These are phyloP conservation scores for Boletus vinaceobasis DNA, from an alignment of 768 basidiomycete species.

Conservation along the genomic window DNA sequence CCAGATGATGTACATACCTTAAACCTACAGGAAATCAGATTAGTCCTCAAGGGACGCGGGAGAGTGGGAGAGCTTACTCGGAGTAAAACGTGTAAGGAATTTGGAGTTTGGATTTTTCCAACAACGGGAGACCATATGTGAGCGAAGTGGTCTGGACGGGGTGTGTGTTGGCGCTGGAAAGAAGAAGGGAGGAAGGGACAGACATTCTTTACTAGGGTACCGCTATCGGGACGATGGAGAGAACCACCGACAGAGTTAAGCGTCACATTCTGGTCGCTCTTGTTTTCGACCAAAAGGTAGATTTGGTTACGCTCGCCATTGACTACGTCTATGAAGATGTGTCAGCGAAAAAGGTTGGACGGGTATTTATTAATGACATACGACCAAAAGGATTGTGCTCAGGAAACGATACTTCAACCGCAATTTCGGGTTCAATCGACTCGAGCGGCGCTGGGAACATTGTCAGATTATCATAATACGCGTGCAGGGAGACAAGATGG, in stretches of 20 bases:
- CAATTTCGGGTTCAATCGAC: constrained; percentile 51
- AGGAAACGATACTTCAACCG: constrained; percentile 54
- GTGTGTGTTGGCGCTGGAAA: neutral
- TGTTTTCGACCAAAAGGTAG: constrained; percentile 67
- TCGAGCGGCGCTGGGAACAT: constrained; percentile 26
- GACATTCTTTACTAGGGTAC: constrained; percentile 70
- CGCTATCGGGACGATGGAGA: constrained; percentile 61
- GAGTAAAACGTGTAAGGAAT: constrained; percentile 75
- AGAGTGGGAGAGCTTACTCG: constrained; percentile 54
- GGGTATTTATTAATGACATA: constrained; percentile 36
- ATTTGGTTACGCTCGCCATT: constrained; percentile 80
- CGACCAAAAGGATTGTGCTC: constrained; percentile 75
- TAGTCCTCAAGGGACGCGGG: neutral
- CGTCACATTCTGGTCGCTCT: constrained; percentile 68
- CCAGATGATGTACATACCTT: constrained; percentile 41
- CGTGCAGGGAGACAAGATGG: neutral
- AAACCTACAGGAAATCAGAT: constrained; percentile 41
- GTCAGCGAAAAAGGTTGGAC: constrained; percentile 10
- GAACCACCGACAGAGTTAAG: constrained; percentile 64
- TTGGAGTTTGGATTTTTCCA: constrained; percentile 55
- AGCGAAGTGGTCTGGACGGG: constrained; percentile 52
- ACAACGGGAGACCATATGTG: constrained; percentile 49
- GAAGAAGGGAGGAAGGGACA: constrained; percentile 14
- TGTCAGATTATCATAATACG: constrained; percentile 1
- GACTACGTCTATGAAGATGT: constrained; percentile 59